These are phyloP conservation scores for Colletotrichum truncatum DNA, from an alignment of 2,329 filamentous ascomycete genomes.

Conservation along the genomic window DNA sequence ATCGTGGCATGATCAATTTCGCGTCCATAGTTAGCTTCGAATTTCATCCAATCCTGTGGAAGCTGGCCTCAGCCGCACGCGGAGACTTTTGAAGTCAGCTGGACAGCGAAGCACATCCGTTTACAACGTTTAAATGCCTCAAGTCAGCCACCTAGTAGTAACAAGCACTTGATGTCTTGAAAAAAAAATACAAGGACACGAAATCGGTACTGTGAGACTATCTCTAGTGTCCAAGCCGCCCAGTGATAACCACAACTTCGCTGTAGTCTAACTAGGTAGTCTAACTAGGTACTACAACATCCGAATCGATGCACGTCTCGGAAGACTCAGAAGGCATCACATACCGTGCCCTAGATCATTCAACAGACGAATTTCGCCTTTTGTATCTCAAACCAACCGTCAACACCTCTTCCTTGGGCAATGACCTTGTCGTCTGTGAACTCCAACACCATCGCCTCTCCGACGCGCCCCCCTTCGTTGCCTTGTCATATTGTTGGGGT, in stretches of 20 bases:
- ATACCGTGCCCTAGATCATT: not conserved
- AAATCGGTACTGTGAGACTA: too few species aligned
- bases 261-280: not conserved
- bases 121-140: not conserved
- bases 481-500: conserved; percentile 10
- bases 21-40: too few species aligned
- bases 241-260: too few species aligned
- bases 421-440: not conserved
- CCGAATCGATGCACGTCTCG: not conserved
- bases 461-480: not conserved
- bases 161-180: too few species aligned
- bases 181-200: too few species aligned
- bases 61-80: not conserved
- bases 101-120: not conserved
- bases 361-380: not conserved
- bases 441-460: not conserved
- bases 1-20: too few species aligned
- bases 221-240: too few species aligned
- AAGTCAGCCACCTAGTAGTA: too few species aligned
- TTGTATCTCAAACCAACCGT: not conserved
- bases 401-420: not conserved
- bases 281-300: not conserved
- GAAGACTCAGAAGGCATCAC: too few species aligned
- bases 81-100: not conserved
- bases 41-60: too few species aligned